Evolutionary conservation across 2,329 filamentous ascomycete species (phyloP).

Genomic region (Penicillium sp.): DNA sequence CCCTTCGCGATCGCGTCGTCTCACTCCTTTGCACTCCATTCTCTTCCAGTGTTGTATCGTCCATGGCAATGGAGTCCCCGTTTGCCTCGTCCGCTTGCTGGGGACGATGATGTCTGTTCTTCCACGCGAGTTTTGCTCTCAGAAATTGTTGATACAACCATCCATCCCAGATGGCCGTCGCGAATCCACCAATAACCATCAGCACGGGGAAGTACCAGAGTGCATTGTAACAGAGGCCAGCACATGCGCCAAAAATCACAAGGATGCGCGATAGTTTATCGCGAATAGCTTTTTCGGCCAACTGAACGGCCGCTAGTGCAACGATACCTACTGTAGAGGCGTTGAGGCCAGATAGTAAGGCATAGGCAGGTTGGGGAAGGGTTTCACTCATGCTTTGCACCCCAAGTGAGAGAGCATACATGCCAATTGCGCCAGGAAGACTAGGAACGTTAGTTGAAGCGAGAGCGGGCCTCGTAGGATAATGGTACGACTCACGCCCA

Average conservation of each 20-base stretch:
- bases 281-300: constrained; percentile 65
- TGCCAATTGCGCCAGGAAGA: constrained; percentile 67
- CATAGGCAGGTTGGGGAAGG: constrained; percentile 63
- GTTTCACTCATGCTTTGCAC: constrained; percentile 58
- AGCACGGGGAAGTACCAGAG: constrained; percentile 72
- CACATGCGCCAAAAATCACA: constrained; percentile 61
- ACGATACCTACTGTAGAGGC: constrained; percentile 70
- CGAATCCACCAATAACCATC: constrained; percentile 55
- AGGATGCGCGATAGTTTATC: constrained; percentile 62
- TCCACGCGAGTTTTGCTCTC: constrained; percentile 27
- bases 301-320: constrained; percentile 64
- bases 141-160: constrained; percentile 49
- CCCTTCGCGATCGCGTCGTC: constrained; percentile 13
- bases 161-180: constrained; percentile 57
- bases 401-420: constrained; percentile 66
- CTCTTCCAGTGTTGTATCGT: constrained; percentile 8
- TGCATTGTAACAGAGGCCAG: constrained; percentile 67
- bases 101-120: constrained; percentile 11
- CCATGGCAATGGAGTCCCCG: background rate
- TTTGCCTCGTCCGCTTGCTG: constrained; percentile 15
- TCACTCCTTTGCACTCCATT: constrained; percentile 5
- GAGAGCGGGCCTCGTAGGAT: background rate
- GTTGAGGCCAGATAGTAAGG: constrained; percentile 68
- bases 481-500: constrained; percentile 54
- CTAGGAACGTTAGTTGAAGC: constrained; percentile 32